Evolutionary conservation across 441 rosid species (phyloP), one percentile per base, ranked within the genome.

Genomic region (Euphorbia celastroides): DNA sequence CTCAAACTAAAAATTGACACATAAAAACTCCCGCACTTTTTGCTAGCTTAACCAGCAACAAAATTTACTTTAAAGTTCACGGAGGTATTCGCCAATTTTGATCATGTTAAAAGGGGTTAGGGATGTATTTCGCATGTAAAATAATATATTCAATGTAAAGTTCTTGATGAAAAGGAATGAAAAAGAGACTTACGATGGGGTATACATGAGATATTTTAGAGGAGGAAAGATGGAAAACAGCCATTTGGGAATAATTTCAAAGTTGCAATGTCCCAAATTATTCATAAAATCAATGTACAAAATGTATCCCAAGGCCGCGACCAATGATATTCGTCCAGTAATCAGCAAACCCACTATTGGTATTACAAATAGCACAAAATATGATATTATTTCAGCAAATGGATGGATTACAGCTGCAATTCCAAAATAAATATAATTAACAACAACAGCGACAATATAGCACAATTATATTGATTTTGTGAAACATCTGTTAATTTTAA

Each of bases 181-280:
- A 26, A 5, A 34, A 10, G 8, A 23, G 42, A 66, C 81, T 77
- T 79, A 82, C 86, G 83, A 73, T 20, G 88, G 84, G 3, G 92
- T 63, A 12, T 63, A 63, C 16, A 63, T 46, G 38, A 63, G 38
- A 19, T 46, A 63, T 11, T 63, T 63, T 70, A 90, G 88, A 58
- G 83, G 90, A 22, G 93, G 88, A 57, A 82, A 75, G 56, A 72
- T 13, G 67, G 82, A 57, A 82, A 82, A 87, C 62, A 71, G 34
- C 61, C 74, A 78, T 27, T 58, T 63, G 0, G 93, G 90, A 34
- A 82, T 41, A 74, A 82, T 42, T 79, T 84, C 86, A 44, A 86
- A 87, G 81, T 87, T 90, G 78, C 93, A 86, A 25, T 87, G 93
- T 4, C 93, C 93, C 88, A 84, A 61, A 62, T 87, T 81, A 85